Conservation (phyloP, 345 rosid species). For the Hibiscus mutabilis region DNA sequence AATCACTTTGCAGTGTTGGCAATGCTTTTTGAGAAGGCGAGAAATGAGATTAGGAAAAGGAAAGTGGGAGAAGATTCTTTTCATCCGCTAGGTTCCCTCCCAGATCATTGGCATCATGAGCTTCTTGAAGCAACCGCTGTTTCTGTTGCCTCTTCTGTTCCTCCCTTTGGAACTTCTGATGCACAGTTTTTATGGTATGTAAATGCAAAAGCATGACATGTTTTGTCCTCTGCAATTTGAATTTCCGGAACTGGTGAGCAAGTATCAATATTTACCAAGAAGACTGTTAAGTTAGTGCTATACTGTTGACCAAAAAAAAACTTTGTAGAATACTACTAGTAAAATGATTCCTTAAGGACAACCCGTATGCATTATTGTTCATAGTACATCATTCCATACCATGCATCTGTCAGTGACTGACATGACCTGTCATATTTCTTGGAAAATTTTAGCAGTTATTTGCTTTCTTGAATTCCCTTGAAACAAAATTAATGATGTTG, state of each 20-base stretch:
- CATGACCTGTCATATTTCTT: not conserved
- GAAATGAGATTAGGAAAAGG: constrained; percentile 43
- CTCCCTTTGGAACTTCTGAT: constrained; percentile 36
- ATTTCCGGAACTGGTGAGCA: not conserved
- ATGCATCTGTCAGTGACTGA: not conserved
- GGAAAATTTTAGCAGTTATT: not conserved
- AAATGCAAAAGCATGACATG: constrained; percentile 4
- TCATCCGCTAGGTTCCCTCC: constrained; percentile 36
- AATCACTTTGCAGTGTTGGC: constrained; percentile 37
- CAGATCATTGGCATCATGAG: constrained; percentile 66
- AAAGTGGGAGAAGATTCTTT: constrained; percentile 29
- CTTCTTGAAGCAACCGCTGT: constrained; percentile 74
- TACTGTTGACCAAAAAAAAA: not conserved
- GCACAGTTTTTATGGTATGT: constrained; percentile 65
- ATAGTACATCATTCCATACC: constrained; percentile 1
- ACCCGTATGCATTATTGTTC: not conserved
- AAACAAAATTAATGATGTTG: not conserved
- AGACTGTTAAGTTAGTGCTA: not conserved
- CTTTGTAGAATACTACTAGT: not conserved
- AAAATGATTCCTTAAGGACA: not conserved
- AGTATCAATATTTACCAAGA: constrained; percentile 3
- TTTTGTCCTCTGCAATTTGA: not conserved
- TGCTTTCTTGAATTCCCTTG: not conserved
- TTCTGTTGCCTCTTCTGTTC: constrained; percentile 38
- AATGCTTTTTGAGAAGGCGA: constrained; percentile 64